These are phyloP conservation scores for Penicillium coffeae DNA, from an alignment of 495 filamentous ascomycete genomes.

Conservation along the genomic window DNA sequence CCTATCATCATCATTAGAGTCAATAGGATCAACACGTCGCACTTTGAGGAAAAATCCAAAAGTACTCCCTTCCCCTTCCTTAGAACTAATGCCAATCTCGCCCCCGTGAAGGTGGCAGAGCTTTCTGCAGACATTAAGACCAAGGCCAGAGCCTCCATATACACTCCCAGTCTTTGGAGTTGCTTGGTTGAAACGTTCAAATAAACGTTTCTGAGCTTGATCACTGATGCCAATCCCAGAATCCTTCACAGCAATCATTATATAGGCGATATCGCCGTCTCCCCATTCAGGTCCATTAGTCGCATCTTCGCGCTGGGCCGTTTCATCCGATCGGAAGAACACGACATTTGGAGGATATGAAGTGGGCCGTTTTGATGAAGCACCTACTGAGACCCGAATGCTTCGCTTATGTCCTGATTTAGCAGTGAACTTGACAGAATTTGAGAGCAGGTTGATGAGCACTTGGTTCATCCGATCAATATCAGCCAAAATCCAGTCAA, in stretches of 20 bases:
- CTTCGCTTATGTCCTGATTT: constrained; percentile 46
- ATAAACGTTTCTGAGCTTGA: constrained; percentile 69
- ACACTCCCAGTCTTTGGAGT: constrained; percentile 74
- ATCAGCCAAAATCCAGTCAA: constrained; percentile 70
- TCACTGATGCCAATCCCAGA: constrained; percentile 73
- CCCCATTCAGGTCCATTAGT: constrained; percentile 63
- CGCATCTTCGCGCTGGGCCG: constrained; percentile 31
- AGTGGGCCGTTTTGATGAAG: constrained; percentile 52
- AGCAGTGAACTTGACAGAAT: constrained; percentile 75
- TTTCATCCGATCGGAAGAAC: constrained; percentile 45
- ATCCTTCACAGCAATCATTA: constrained; percentile 73
- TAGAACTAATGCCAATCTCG: constrained; percentile 76
- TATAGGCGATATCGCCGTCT: constrained; percentile 59
- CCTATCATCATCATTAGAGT: constrained; percentile 1
- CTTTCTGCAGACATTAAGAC: constrained; percentile 75
- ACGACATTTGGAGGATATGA: constrained; percentile 47
- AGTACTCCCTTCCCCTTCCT: constrained; percentile 68
- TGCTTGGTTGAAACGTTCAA: constrained; percentile 78
- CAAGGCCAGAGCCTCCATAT: constrained; percentile 82
- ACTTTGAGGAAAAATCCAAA: constrained; percentile 82
- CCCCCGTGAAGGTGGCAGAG: constrained; percentile 80
- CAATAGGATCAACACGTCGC: constrained; percentile 34
- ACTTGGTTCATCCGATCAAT: constrained; percentile 69
- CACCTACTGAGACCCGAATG: constrained; percentile 68
- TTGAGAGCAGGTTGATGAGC: constrained; percentile 70